Evolutionary conservation across 805 yeast genomes (phyloP).

Genomic region (Clavispora santaluciae): DNA sequence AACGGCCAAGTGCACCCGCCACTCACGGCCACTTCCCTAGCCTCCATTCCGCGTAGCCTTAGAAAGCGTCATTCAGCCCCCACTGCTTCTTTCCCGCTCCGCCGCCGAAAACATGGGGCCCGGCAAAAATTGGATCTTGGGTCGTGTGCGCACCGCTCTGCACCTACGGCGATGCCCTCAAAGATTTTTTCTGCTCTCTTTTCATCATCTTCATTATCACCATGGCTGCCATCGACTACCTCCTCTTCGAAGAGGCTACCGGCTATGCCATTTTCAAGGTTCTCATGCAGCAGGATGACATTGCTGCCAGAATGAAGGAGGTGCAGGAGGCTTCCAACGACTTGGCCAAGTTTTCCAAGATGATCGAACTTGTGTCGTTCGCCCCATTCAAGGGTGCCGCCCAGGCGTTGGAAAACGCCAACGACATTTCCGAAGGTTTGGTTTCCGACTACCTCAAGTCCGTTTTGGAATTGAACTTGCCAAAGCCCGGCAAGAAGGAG

Average conservation of each 20-base stretch:
- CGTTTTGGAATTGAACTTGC: conserved; percentile 84
- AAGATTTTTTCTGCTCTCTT: conserved; percentile 12
- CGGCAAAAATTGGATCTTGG: too few relatives aligned
- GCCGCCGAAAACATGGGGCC: too few relatives aligned
- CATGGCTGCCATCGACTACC: conserved; percentile 79
- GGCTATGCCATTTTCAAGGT: conserved; percentile 97
- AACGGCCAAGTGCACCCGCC: too few relatives aligned
- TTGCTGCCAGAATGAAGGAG: conserved; percentile 87
- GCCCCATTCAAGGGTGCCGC: conserved; percentile 99
- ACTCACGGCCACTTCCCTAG: too few relatives aligned
- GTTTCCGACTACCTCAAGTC: conserved; percentile 90
- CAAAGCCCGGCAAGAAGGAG: conserved; percentile 65
- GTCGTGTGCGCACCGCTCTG: conserved; percentile 8
- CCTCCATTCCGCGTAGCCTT: too few relatives aligned
- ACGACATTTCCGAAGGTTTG: conserved; percentile 95
- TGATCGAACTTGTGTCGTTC: conserved; percentile 89
- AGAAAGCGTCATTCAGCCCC: too few relatives aligned
- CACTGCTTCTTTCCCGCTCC: too few relatives aligned
- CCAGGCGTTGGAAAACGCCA: conserved; percentile 97
- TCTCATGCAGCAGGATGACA: conserved; percentile 86
- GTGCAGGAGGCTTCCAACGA: conserved; percentile 90
- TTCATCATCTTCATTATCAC: conserved; percentile 1
- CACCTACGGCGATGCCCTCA: conserved; percentile 18
- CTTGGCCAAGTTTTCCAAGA: conserved; percentile 80
- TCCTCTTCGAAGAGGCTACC: conserved; percentile 96